Evolutionary conservation across 108 stramenopile genomes (phyloP), one percentile per base, ranked within the genome.

Genomic region (Pseudonitzschia multiseries): DNA sequence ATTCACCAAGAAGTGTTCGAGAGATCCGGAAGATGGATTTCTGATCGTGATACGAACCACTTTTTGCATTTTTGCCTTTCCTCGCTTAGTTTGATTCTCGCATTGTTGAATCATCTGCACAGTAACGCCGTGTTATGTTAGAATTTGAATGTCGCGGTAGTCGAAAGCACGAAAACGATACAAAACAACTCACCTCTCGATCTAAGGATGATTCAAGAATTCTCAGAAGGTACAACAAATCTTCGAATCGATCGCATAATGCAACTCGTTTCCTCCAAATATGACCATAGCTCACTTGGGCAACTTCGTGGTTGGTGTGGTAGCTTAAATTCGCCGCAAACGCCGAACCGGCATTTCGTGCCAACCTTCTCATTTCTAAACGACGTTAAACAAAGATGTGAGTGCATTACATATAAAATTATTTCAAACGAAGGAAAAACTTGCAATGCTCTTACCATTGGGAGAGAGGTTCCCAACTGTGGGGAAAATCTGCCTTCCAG

Each of bases 241-340:
- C 81, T 74, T 92, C 88, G 40, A 89, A 82, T 28, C 79, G 75
- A 18, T 36, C 69, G 68, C 86, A 87, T 60, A 72, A 61, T 9
- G 74, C 33, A 27, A 81, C 83, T 46, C 70, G 57, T 61, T 89
- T 94, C 48, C 93, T 79, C 93, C 93, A 94, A 46, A 90, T 57
- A 74, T 94, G 89, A 65, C 77, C 80, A 59, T 73, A 73, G 22
- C 84, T 74, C 26, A 84, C 78, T 59, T 90, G 89, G 0, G 87
- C 93, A 51, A 94, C 93, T 86, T 94, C 93, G 51, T 87, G 89
- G n/a, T 63, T 36, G 20, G 78, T 82, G 24, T 81, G 70, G 54
- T 94, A 94, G 15, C 78, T 75, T 15, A 94, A 69, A 59, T 80
- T 76, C 27, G 88, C 89, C 22, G 87, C 87, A 14, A 74, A 66